Evolutionary conservation across 2,329 filamentous ascomycete species (phyloP), one percentile per base, ranked within the genome.

Genomic region (Cordyceps farinosa): DNA sequence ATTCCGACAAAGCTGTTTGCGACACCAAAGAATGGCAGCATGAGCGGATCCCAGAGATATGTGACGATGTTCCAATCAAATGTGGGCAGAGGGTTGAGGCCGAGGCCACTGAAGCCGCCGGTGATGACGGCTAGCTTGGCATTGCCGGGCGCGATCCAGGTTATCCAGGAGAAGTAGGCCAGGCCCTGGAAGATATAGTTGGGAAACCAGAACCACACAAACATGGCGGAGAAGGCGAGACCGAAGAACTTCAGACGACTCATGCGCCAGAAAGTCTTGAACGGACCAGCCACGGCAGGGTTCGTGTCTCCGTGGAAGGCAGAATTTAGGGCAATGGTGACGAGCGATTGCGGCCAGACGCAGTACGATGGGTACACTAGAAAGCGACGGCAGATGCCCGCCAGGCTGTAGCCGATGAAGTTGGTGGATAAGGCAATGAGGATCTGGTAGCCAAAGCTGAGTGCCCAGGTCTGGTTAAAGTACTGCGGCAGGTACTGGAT

Each of bases 361-460:
- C 77, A 79, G 67, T 78, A 78, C 3, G 78, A 72, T 0, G 82
- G 82, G 47, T 82, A 83, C 2, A 84, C 82, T 5, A 84, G 70
- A 70, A 84, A 84, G 0, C 79, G 74, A 1, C 81, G 77, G 3
- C 74, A 74, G 3, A 82, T 50, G 3, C 83, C 83, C 0, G 83
- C 82, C 15, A 85, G 73, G 1, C 83, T 83, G 61, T 84, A 84
- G 17, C 83, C 83, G 48, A 85, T 79, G 52, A 84, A 76, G 65
- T 84, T 82, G 27, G 61, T 63, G 1, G 61, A 63, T 0, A 63
- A 47, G 9, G 61, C 63, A 27, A 64, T 58, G 36, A 82, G 69
- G 22, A 83, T 75, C 68, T 81, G 78, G 69, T 83, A 84, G 3
- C 72, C 76, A 45, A 78, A 78, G 22, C 70, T 71, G 53, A 78